These are phyloP conservation scores for Glycyrrhiza uralensis DNA, from an alignment of 306 rosid species.

Conservation along the genomic window DNA sequence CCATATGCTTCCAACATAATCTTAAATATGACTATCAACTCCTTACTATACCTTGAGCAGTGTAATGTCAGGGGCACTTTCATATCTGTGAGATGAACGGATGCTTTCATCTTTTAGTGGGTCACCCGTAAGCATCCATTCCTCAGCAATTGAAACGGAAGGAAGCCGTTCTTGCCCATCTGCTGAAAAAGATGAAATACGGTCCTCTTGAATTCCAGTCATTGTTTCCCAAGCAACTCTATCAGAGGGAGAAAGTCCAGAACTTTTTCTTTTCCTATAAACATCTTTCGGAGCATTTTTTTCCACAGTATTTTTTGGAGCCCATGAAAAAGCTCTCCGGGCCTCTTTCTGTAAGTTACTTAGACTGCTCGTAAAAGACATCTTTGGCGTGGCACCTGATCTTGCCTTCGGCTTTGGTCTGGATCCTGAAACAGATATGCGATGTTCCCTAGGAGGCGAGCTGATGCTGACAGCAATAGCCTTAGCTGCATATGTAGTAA, in stretches of 20 bases:
- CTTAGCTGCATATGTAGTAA: conserved; percentile 76
- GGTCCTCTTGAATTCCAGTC: conserved; percentile 98
- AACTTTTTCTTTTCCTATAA: conserved; percentile 91
- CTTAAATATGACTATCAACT: conserved; percentile 11
- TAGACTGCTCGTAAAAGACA: conserved; percentile 82
- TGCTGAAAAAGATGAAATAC: conserved; percentile 58
- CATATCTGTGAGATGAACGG: conserved; percentile 85
- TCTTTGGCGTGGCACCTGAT: conserved; percentile 57
- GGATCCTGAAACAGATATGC: conserved; percentile 72
- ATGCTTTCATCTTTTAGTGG: conserved; percentile 65
- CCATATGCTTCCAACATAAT: background rate
- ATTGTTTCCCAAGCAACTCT: conserved; percentile 97
- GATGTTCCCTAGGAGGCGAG: conserved; percentile 88
- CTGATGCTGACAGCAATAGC: conserved; percentile 79
- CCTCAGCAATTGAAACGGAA: conserved; percentile 83
- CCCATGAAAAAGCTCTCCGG: conserved; percentile 96
- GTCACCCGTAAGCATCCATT: conserved; percentile 97
- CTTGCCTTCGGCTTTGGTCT: conserved; percentile 78
- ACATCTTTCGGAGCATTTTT: conserved; percentile 77
- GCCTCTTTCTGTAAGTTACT: conserved; percentile 97
- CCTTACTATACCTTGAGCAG: conserved; percentile 73
- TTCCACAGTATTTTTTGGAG: conserved; percentile 74
- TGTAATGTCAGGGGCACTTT: conserved; percentile 90
- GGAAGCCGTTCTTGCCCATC: conserved; percentile 97
- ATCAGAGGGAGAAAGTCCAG: conserved; percentile 89